Evolutionary conservation across 1,139 yeast genomes (phyloP).

Genomic region (Chernovozyma sophiae-reginae): DNA sequence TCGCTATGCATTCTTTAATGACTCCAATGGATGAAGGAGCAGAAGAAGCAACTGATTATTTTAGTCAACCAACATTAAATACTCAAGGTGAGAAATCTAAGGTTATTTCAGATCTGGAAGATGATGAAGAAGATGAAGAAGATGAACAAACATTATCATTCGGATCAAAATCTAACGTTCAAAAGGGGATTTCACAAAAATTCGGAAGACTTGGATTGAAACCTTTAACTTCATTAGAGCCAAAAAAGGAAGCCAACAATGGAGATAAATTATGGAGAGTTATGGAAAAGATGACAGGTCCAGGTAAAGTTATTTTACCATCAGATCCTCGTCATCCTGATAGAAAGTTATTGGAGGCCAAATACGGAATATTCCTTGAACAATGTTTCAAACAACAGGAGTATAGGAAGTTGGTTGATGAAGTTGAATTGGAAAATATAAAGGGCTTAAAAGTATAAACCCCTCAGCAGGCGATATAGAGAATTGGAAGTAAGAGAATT

Average conservation of each 20-base stretch:
- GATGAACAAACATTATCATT: slow-evolving; percentile 53
- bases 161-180: slow-evolving; percentile 52
- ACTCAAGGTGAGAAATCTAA: slow-evolving; percentile 6
- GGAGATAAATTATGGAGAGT: slow-evolving; percentile 76
- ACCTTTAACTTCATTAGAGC: slow-evolving; percentile 27
- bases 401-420: slow-evolving; percentile 68
- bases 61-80: slow-evolving; percentile 30
- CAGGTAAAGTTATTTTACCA: slow-evolving; percentile 77
- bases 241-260: slow-evolving; percentile 19
- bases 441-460: slow-evolving; percentile 10
- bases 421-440: slow-evolving; percentile 39
- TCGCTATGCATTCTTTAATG: slow-evolving; percentile 34
- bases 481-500: neutral
- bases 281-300: slow-evolving; percentile 81
- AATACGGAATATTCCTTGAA: slow-evolving; percentile 81
- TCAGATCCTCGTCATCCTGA: slow-evolving; percentile 55
- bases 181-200: slow-evolving; percentile 44
- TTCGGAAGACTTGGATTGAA: slow-evolving; percentile 33
- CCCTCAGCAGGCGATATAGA: no score
- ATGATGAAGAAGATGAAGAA: slow-evolving; percentile 35
- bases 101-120: neutral
- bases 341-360: slow-evolving; percentile 64
- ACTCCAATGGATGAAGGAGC: slow-evolving; percentile 47
- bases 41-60: slow-evolving; percentile 44
- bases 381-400: slow-evolving; percentile 78